Base-by-base conservation (phyloP, 768 basidiomycete genomes). In the Coprinellus aureogranulatus region DNA sequence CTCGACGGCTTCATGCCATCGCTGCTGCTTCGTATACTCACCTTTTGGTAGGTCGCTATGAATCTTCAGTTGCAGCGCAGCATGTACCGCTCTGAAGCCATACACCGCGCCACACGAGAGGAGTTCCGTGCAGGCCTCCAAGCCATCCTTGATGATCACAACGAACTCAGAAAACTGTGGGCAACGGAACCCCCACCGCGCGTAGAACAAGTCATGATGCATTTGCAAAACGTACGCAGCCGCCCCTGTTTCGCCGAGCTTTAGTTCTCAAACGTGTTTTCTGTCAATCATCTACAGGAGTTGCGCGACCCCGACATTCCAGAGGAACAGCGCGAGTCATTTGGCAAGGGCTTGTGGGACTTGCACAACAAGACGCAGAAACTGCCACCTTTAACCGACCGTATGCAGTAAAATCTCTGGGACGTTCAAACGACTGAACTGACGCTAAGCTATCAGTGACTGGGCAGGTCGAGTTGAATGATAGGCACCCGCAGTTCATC, bases 321-420 rank as follows among this genome's bases (percentile, higher is more conserved):
- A 59, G 65, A 70, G 1, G 59, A 56, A 5, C 68, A 75, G 44
- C 66, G 69, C 56, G 61, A 69, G 28, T 63, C 59, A 23, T 76
- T 79, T 62, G 67, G 68, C 50, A 65, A 72, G 9, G 77, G 76
- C 2, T 63, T 80, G 18, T 74, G 75, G 72, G 59, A 68, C 47
- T 62, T 81, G 26, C 72, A 75, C 47, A 61, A 72, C 56, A 66
- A 71, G 39, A 76, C 77, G 10, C 63, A 68, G 26, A 72, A 69
- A 53, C 63, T 80, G 9, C 78, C 78, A 26, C 79, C 79, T 2
- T 64, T 78, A 47, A 71, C 69, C 27, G 75, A 81, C 61, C 62
- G 78, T 80, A 61, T 51, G 76, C 61, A 20, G 4, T 44, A 14
- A 27, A 44, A 9, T 11, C 45, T 53, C n/a, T 18, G 16, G 14